These are phyloP conservation scores for Hermanozyma aechmeae DNA, from an alignment of 805 yeast genomes.

Conservation along the genomic window DNA sequence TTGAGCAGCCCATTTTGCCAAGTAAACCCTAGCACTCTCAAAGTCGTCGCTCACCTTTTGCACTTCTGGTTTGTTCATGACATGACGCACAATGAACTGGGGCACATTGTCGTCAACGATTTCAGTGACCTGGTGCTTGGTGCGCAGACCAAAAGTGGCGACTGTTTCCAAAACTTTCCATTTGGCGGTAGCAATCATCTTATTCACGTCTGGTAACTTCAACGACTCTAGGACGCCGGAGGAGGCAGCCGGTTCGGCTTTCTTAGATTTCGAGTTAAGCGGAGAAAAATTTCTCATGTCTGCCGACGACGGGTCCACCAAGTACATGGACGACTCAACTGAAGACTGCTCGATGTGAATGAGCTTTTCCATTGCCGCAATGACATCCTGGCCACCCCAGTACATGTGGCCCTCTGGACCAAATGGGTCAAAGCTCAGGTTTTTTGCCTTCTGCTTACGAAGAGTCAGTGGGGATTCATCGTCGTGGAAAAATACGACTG, in stretches of 20 bases:
- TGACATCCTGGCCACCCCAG: slow-evolving; percentile 90
- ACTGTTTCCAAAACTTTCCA: slow-evolving; percentile 83
- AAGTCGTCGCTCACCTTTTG: slow-evolving; percentile 77
- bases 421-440: slow-evolving; percentile 68
- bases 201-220: slow-evolving; percentile 23
- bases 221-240: no score
- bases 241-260: no score
- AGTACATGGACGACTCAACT: slow-evolving; percentile 60
- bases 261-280: slow-evolving; percentile 5
- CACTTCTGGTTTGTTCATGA: slow-evolving; percentile 68
- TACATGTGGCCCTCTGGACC: slow-evolving; percentile 43
- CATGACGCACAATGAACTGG: slow-evolving; percentile 43
- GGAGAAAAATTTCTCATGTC: slow-evolving; percentile 54
- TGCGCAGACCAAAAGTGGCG: slow-evolving; percentile 57
- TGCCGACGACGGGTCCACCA: slow-evolving; percentile 69
- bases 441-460: slow-evolving; percentile 47
- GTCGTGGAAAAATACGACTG: slow-evolving; percentile 89
- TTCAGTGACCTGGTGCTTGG: slow-evolving; percentile 46
- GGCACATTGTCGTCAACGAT: slow-evolving; percentile 62
- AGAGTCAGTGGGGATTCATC: slow-evolving; percentile 72
- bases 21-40: slow-evolving; percentile 82
- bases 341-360: slow-evolving; percentile 61
- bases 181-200: slow-evolving; percentile 56
- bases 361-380: slow-evolving; percentile 42
- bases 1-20: slow-evolving; percentile 95